Evolutionary conservation across 164 flowering plant genomes (phyloP).

Genomic region (Aristolochia californica): DNA sequence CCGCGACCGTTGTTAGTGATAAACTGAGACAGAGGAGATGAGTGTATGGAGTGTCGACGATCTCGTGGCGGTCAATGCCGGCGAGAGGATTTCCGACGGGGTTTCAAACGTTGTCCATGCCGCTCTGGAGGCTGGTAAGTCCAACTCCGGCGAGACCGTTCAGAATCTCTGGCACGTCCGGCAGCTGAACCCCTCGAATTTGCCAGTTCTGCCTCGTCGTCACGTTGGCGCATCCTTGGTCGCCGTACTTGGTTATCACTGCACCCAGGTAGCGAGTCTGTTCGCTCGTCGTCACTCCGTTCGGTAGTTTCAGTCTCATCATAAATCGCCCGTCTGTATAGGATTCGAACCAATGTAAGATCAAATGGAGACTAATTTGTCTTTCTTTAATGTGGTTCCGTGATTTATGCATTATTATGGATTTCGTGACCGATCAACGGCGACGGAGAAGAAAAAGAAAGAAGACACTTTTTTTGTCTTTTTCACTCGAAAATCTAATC

Average conservation of each 20-base stretch:
- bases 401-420: too few relatives aligned
- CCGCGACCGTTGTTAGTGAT: conserved; percentile 77
- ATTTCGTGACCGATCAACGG: too few relatives aligned
- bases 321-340: conserved; percentile 74
- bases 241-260: conserved; percentile 65
- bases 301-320: conserved; percentile 98
- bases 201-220: conserved; percentile 98
- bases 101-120: conserved; percentile 96
- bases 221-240: conserved; percentile 87
- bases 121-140: conserved; percentile 87
- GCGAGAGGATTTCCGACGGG: conserved; percentile 96
- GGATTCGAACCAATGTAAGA: not conserved
- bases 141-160: conserved; percentile 72
- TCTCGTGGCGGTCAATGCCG: conserved; percentile 79
- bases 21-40: conserved; percentile 60
- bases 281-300: conserved; percentile 84
- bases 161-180: conserved; percentile 79
- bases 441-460: too few relatives aligned
- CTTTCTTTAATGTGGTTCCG: too few relatives aligned
- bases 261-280: conserved; percentile 80
- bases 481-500: too few relatives aligned
- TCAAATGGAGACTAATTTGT: too few relatives aligned
- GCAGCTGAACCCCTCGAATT: conserved; percentile 76
- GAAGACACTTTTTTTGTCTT: too few relatives aligned
- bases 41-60: conserved; percentile 82